Conservation (phyloP, 1,284 basidiomycete genomes). For the Pseudozyma sp. region DNA sequence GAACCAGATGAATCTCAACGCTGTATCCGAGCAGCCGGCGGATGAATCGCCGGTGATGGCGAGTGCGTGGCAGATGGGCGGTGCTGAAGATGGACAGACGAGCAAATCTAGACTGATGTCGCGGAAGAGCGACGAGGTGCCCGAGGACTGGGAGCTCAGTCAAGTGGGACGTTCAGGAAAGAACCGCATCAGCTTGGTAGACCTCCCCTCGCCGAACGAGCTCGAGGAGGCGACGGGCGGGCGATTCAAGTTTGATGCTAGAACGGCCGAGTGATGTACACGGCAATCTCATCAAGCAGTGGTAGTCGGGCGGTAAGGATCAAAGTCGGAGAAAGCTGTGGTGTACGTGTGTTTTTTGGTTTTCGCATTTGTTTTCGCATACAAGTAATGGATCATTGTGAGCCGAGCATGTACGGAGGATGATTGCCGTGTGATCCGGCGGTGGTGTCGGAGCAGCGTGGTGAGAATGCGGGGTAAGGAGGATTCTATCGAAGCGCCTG, state of each 20-base stretch:
- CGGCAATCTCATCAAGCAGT: too few relatives aligned
- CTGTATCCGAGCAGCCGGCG: slow-evolving; percentile 42
- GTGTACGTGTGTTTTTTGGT: too few relatives aligned
- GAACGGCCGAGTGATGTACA: slow-evolving; percentile 11
- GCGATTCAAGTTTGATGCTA: slow-evolving; percentile 27
- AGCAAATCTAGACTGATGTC: not conserved
- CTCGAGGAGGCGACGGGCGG: slow-evolving; percentile 42
- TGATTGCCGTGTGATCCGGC: too few relatives aligned
- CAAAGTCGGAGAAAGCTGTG: too few relatives aligned
- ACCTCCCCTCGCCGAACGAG: slow-evolving; percentile 46
- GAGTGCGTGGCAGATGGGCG: slow-evolving; percentile 9
- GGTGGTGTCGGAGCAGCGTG: too few relatives aligned
- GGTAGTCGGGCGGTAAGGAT: too few relatives aligned
- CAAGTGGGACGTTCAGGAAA: slow-evolving; percentile 30
- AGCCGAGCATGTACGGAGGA: too few relatives aligned
- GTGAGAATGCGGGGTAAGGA: too few relatives aligned
- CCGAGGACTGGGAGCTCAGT: slow-evolving; percentile 46
- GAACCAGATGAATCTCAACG: slow-evolving; percentile 49
- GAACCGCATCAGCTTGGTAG: slow-evolving; percentile 44
- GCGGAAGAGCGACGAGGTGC: slow-evolving; percentile 21
- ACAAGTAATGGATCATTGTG: too few relatives aligned
- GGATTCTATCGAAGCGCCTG: too few relatives aligned
- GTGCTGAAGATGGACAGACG: not conserved
- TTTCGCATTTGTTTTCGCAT: too few relatives aligned
- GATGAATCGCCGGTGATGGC: slow-evolving; percentile 46